phyloP scores from a whole-genome alignment of 164 flowering plant genomes.

The Aristolochia contorta region DNA sequence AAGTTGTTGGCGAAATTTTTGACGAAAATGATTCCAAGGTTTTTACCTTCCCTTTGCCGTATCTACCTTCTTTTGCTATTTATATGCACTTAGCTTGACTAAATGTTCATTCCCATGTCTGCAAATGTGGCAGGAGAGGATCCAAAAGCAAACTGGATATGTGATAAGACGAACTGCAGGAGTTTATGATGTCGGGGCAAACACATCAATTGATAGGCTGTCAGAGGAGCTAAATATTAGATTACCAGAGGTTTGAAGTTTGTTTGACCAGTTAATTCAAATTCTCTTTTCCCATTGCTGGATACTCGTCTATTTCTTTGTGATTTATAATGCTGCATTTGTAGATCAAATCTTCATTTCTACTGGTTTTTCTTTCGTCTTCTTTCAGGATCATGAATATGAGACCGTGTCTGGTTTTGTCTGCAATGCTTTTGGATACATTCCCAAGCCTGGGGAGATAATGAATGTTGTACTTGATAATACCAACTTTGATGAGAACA shows the following conservation, averaged over 20 bases:
- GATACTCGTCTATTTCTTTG: background rate
- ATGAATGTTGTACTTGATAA: constrained; percentile 79
- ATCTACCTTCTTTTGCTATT: too few species aligned
- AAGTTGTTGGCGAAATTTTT: constrained; percentile 98
- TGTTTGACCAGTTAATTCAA: background rate
- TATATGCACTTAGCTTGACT: too few species aligned
- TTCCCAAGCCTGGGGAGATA: constrained; percentile 91
- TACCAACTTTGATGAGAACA: constrained; percentile 48
- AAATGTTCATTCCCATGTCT: constrained; percentile 1
- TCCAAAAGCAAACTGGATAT: constrained; percentile 92
- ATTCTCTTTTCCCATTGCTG: background rate
- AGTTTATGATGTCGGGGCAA: constrained; percentile 95
- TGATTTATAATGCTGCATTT: background rate
- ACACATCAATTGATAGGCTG: constrained; percentile 92
- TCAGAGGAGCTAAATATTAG: constrained; percentile 86
- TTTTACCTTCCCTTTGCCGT: background rate
- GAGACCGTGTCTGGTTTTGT: constrained; percentile 97
- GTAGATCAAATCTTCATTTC: background rate
- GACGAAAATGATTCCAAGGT: constrained; percentile 84
- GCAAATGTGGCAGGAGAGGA: constrained; percentile 62
- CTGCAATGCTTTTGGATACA: constrained; percentile 94
- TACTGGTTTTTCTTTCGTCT: constrained; percentile 1
- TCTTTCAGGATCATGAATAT: constrained; percentile 78
- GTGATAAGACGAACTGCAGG: constrained; percentile 96
- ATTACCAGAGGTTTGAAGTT: constrained; percentile 71